These are phyloP conservation scores for Didymosphaeria variabile DNA, from an alignment of 2,329 filamentous ascomycete species.

Conservation along the genomic window DNA sequence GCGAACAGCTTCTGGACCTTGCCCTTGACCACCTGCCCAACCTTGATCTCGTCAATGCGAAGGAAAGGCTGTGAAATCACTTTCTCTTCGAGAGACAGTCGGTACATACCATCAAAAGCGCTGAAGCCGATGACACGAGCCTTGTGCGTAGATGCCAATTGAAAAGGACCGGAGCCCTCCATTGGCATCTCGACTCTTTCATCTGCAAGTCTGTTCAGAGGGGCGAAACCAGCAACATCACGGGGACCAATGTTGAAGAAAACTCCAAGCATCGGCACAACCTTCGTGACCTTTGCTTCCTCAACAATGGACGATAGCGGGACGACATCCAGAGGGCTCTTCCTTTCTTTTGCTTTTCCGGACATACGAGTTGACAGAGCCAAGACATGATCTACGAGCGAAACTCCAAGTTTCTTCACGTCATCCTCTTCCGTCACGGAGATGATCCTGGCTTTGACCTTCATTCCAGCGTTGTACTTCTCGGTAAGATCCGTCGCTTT, in stretches of 20 bases:
- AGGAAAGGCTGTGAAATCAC: constrained; percentile 89
- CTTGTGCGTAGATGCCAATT: constrained; percentile 78
- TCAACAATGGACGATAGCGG: constrained; percentile 80
- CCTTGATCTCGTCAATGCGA: constrained; percentile 85
- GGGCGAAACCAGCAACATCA: constrained; percentile 83
- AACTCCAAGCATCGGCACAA: constrained; percentile 81
- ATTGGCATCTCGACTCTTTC: constrained; percentile 86
- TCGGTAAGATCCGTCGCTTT: constrained; percentile 75
- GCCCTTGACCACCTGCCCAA: constrained; percentile 83
- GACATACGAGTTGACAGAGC: constrained; percentile 62
- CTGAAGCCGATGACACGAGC: constrained; percentile 89
- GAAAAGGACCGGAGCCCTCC: constrained; percentile 78
- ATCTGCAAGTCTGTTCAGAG: constrained; percentile 92
- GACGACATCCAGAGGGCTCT: constrained; percentile 67
- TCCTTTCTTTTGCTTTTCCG: constrained; percentile 51
- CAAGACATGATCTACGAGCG: constrained; percentile 83
- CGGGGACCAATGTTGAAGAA: constrained; percentile 77
- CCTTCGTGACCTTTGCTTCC: constrained; percentile 79
- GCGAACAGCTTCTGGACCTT: constrained; percentile 86
- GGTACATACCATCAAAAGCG: constrained; percentile 82
- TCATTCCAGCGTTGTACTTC: constrained; percentile 83
- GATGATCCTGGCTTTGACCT: constrained; percentile 85
- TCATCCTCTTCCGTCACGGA: constrained; percentile 85
- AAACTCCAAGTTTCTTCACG: constrained; percentile 85
- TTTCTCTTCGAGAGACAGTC: constrained; percentile 82